phyloP scores from a whole-genome alignment of 768 basidiomycete genomes.

The Calocera cornea region DNA sequence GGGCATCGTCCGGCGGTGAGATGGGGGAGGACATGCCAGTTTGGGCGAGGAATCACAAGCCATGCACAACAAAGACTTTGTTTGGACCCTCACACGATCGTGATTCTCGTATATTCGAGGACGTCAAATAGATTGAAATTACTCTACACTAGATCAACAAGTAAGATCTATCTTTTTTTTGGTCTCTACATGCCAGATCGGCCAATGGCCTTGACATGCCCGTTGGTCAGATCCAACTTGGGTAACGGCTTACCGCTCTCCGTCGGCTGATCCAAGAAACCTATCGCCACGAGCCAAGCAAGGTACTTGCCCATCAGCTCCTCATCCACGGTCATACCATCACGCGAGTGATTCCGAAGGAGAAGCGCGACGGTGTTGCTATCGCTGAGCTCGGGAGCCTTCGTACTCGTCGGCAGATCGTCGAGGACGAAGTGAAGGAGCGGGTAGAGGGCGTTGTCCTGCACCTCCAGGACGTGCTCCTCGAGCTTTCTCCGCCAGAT shows the following conservation, averaged over 20 bases:
- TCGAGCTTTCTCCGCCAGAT: slow-evolving; percentile 86
- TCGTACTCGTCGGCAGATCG: slow-evolving; percentile 92
- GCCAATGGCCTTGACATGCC: background rate
- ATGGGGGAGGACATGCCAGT: slow-evolving; percentile 5
- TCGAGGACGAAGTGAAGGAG: slow-evolving; percentile 93
- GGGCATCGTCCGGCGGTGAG: slow-evolving; percentile 47
- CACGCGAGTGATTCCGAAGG: slow-evolving; percentile 22
- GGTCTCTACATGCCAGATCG: background rate
- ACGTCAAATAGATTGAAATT: background rate
- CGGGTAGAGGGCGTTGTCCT: slow-evolving; percentile 96
- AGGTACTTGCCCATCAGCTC: slow-evolving; percentile 74
- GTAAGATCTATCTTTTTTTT: background rate
- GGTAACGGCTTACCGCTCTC: slow-evolving; percentile 8
- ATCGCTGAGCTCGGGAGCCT: slow-evolving; percentile 82
- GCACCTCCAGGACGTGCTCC: slow-evolving; percentile 83
- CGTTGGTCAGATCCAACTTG: background rate
- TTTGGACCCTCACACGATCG: background rate
- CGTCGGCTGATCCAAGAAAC: slow-evolving; percentile 53
- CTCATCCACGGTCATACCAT: slow-evolving; percentile 51
- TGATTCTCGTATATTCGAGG: background rate
- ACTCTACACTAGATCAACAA: background rate
- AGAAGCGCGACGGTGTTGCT: slow-evolving; percentile 62
- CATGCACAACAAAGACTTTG: background rate
- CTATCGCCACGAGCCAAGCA: slow-evolving; percentile 79
- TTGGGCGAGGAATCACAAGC: slow-evolving; percentile 2